Conservation (phyloP, 1,284 basidiomycete species). For the Moesziomyces antarcticus region DNA sequence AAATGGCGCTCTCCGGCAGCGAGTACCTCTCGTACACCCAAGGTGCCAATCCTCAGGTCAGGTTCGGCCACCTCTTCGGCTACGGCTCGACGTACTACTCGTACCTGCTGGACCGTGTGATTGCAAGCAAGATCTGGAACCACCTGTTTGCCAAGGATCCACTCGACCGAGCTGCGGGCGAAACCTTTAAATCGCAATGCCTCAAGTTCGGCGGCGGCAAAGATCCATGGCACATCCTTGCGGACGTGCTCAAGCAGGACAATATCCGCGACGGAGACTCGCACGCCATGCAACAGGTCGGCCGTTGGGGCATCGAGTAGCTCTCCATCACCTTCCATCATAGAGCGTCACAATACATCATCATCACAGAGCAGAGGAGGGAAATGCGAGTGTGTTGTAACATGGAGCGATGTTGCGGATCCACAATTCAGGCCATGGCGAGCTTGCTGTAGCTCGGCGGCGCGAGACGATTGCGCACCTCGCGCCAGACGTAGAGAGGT, state of each 20-base stretch:
- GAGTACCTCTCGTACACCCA: constrained; percentile 20
- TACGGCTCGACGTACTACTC: constrained; percentile 98
- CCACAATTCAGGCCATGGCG: constrained; percentile 44
- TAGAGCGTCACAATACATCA: not conserved
- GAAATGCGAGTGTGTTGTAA: not conserved
- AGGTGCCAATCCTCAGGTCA: constrained; percentile 77
- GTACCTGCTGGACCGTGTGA: constrained; percentile 94
- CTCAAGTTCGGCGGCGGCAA: constrained; percentile 85
- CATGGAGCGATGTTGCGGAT: not conserved
- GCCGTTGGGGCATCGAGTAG: constrained; percentile 68
- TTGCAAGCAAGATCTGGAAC: constrained; percentile 88
- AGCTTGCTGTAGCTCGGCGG: constrained; percentile 93
- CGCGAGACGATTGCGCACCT: constrained; percentile 84
- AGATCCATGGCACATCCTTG: constrained; percentile 93
- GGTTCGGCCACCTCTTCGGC: constrained; percentile 93
- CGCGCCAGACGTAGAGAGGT: constrained; percentile 90
- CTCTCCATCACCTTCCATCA: not conserved
- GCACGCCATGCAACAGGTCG: constrained; percentile 86
- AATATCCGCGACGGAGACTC: constrained; percentile 70
- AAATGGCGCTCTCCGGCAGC: constrained; percentile 42
- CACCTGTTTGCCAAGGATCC: constrained; percentile 75
- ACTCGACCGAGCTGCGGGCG: constrained; percentile 71
- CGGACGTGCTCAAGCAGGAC: constrained; percentile 72
- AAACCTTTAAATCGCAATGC: constrained; percentile 81
- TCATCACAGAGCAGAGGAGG: not conserved